These are phyloP conservation scores for Fusarium tjaetaba DNA, from an alignment of 2,329 filamentous ascomycete species.

Conservation along the genomic window DNA sequence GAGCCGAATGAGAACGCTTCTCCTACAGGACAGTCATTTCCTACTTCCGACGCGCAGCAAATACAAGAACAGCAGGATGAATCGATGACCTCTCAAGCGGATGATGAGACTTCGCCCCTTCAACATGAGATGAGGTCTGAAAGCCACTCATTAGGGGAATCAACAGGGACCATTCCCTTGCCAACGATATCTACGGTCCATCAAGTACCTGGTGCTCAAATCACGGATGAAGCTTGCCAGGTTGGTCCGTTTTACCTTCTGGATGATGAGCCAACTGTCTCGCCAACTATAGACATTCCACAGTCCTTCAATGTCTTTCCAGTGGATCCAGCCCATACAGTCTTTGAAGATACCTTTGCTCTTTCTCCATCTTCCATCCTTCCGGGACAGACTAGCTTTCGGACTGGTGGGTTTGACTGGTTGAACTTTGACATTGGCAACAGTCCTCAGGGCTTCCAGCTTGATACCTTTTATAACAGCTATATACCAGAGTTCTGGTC, in stretches of 20 bases:
- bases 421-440: background rate
- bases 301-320: background rate
- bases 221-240: background rate
- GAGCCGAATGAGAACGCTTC: accelerated
- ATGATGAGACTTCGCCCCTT: background rate
- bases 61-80: background rate
- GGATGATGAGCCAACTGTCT: background rate
- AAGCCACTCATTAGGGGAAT: accelerated
- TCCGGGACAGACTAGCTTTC: background rate
- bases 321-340: background rate
- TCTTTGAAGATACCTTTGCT: background rate
- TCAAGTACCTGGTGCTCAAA: background rate
- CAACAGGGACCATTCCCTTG: accelerated
- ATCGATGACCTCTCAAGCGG: background rate
- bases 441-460: background rate
- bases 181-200: background rate
- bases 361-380: background rate
- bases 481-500: background rate
- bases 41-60: accelerated
- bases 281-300: background rate
- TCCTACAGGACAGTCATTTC: background rate
- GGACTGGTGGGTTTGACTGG: background rate
- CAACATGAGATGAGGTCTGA: background rate
- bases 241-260: background rate
- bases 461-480: background rate